Evolutionary conservation across 176 grass and related monocot species (phyloP).

Genomic region (Hordeum marinum): DNA sequence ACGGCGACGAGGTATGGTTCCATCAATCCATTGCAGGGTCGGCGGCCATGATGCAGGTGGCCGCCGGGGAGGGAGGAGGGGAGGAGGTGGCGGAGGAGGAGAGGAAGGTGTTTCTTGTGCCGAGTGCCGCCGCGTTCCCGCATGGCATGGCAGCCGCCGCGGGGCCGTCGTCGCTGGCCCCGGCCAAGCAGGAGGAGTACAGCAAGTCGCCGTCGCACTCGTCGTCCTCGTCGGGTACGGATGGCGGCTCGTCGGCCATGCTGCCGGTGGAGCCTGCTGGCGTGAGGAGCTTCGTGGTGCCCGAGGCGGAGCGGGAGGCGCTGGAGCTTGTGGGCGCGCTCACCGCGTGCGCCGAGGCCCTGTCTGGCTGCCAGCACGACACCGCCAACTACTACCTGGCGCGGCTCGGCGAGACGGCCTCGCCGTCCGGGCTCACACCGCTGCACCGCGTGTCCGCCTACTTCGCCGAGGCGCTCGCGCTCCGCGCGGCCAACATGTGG

Average conservation of each 20-base stretch:
- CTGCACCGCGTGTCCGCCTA: conserved; percentile 78
- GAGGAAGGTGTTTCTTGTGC: conserved; percentile 78
- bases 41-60: conserved; percentile 1
- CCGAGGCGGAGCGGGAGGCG: conserved; percentile 9
- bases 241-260: conserved; percentile 31
- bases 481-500: conserved; percentile 59
- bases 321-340: conserved; percentile 51
- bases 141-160: conserved; percentile 41
- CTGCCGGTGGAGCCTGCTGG: background rate
- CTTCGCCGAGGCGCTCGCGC: conserved; percentile 72
- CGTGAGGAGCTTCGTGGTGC: background rate
- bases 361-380: conserved; percentile 58
- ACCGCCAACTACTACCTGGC: conserved; percentile 65
- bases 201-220: conserved; percentile 80
- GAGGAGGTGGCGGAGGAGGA: conserved; percentile 31
- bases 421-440: conserved; percentile 59
- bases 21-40: conserved; percentile 61
- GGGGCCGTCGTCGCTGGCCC: conserved; percentile 39
- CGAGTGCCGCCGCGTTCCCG: conserved; percentile 63
- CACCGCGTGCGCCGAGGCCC: conserved; percentile 62
- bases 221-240: conserved; percentile 62
- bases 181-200: conserved; percentile 54
- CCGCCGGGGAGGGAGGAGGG: conserved; percentile 16
- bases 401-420: conserved; percentile 65
- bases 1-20: conserved; percentile 75